Evolutionary conservation across 2,329 filamentous ascomycete genomes (phyloP), one percentile per base, ranked within the genome.

Genomic region (Clonostachys chloroleuca): DNA sequence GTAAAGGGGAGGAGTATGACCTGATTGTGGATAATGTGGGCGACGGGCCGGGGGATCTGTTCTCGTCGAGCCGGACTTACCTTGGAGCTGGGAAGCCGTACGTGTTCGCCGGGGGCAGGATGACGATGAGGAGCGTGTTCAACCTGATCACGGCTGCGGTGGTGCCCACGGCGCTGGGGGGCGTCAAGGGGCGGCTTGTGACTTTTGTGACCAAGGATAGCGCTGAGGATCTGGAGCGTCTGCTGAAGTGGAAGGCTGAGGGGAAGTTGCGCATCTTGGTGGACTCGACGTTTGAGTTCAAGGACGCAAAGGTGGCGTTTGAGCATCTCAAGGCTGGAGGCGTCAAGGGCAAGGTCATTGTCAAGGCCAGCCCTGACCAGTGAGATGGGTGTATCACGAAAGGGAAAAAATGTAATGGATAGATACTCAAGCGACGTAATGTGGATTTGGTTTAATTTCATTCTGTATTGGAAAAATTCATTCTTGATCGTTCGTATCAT

Each of bases 11-110:
- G 6, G 62, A 73, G 5, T 84, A 74, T 53, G 67, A 69, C 46
- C 65, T 77, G 35, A 65, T 78, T 2, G 67, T 85, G n/a, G 83
- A 86, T 59, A 82, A 83, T 55, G 74, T 85, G 8, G 76, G 78
- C n/a, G 58, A 58, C 36, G 55, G 66, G 1, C 73, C 77, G 1
- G 56, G 63, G 1, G 63, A 72, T n/a, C 56, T 86, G 6, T 85
- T 84, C 60, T 71, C 70, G 46, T 59, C 70, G 4, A 71, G 70
- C 3, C 68, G 78, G 49, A 54, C 69, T 12, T 85, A 77, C 51
- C 62, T 84, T 16, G 62, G 69, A 3, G 63, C 69, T 0, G 61
- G 60, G 1, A 78, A 73, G 12, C 69, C 64, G 18, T 85, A 74
- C 54, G 66, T 78, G 6, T 72, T 74, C 44, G 72, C 83, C 33